A percentile compares a stretch with the other conserved stretches of the same genome.
These are phyloP conservation scores for Xylariaceae sp. DNA, from an alignment of 2,329 filamentous ascomycete species.

Conservation along the genomic window DNA sequence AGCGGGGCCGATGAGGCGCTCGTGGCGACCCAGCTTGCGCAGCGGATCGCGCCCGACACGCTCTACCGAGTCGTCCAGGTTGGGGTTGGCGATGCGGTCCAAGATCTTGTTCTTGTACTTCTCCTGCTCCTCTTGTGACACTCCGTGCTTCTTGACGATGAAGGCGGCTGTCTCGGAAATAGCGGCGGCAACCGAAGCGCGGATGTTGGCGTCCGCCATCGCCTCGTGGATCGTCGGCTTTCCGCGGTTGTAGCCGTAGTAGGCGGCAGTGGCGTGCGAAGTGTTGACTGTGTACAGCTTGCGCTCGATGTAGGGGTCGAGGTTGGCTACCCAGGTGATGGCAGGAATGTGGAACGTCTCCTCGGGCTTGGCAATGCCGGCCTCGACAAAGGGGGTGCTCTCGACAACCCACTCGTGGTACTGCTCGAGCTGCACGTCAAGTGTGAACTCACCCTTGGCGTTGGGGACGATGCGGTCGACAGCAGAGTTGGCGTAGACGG, in stretches of 20 bases:
- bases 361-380: constrained; percentile 30
- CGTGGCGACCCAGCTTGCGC: constrained; percentile 89
- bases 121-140: constrained; percentile 69
- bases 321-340: constrained; percentile 85
- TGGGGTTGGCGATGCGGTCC: constrained; percentile 86
- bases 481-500: constrained; percentile 92
- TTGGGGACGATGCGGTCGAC: constrained; percentile 97
- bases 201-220: constrained; percentile 74
- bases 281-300: constrained; percentile 99
- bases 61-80: constrained; percentile 87
- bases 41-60: constrained; percentile 93
- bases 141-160: constrained; percentile 83
- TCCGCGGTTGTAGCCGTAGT: constrained; percentile 84
- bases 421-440: constrained; percentile 94
- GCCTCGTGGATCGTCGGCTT: constrained; percentile 89
- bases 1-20: constrained; percentile 92
- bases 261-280: constrained; percentile 90
- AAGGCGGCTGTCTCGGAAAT: constrained; percentile 82
- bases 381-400: constrained; percentile 67
- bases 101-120: constrained; percentile 92
- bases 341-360: too few relatives aligned
- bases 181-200: constrained; percentile 72
- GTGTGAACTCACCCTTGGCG: constrained; percentile 72
- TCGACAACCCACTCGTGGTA: constrained; percentile 99
- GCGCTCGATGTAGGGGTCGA: constrained; percentile 95